Percentiles rank a stretch among this genome's conserved stretches.
Evolutionary conservation across 257 asterid genomes (phyloP).

Genomic region (Gardenia jasminoides): DNA sequence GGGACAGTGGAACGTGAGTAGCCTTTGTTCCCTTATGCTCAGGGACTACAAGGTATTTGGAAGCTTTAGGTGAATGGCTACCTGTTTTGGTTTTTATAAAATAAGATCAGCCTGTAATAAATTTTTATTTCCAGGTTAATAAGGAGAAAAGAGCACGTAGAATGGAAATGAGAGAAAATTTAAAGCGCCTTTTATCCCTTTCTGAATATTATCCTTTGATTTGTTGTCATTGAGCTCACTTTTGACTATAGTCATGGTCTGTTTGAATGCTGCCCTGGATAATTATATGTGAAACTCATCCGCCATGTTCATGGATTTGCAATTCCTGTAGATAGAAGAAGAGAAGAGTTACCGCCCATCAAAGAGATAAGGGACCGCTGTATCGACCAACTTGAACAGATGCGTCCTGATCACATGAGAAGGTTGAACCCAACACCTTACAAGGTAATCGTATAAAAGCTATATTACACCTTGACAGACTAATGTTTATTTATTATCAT

Average conservation of each 20-base stretch:
- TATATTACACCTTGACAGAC: not conserved
- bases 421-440: conserved; percentile 97
- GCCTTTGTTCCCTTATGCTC: not conserved
- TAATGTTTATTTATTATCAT: not conserved
- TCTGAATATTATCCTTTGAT: not conserved
- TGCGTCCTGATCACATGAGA: conserved; percentile 98
- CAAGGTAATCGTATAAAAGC: conserved; percentile 55
- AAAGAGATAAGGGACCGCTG: conserved; percentile 68
- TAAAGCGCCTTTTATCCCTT: not conserved
- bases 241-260: not conserved
- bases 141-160: not conserved
- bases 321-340: conserved; percentile 43
- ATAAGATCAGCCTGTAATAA: not conserved
- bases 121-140: not conserved
- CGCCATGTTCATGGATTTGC: conserved; percentile 1
- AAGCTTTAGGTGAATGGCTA: no score
- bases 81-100: not conserved
- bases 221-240: not conserved
- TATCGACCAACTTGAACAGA: conserved; percentile 68
- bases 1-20: not conserved
- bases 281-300: not conserved
- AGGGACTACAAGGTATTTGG: not conserved
- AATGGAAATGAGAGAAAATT: not conserved
- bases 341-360: conserved; percentile 67
- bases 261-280: not conserved